Evolutionary conservation across 140 eudicot genomes (phyloP), one percentile per base, ranked within the genome.

Genomic region (Flaveria floridana): DNA sequence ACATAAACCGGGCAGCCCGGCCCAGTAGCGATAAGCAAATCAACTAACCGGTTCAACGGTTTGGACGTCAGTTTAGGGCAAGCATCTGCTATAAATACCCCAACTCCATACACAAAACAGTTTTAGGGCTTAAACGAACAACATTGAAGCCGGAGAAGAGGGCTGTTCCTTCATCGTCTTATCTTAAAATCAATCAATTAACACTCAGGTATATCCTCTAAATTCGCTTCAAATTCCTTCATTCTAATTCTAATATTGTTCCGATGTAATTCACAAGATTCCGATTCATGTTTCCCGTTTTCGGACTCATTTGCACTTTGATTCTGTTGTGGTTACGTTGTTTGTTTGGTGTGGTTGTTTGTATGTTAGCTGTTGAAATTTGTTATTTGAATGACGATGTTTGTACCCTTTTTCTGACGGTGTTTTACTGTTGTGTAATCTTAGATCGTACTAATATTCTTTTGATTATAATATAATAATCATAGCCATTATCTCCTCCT

Each of bases 41-140:
- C 44, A 62, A 28, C 48, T 39, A 15, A 30, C 70, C 70, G 80
- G 82, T 72, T 82, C n/a, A 62, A 77, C 81, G 71, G 83, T 75
- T 18, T 55, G 41, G 80, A 82, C 68, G 52, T 39, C 52, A 69
- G 74, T 44, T 77, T 74, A 85, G 87, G 87, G 89, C 79, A 85
- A 61, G 47, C 65, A 21, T 65, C 75, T 66, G 18, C 69, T 77
- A 86, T 73, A 84, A 79, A 79, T 84, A 81, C 73, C 9, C 50
- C 46, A 48, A 76, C 77, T 65, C 20, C 73, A 19, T 70, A 39
- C 67, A 4, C 41, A 34, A 28, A 14, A 65, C 72, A 74, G 84
- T 80, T 80, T 82, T 78, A 88, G 91, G 91, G 95, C 91, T 82
- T 76, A 77, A 89, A 72, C 85, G 86, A 80, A 82, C 76, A 82